Conservation (phyloP, 139 green algal species). For the Gonium pectorale region DNA sequence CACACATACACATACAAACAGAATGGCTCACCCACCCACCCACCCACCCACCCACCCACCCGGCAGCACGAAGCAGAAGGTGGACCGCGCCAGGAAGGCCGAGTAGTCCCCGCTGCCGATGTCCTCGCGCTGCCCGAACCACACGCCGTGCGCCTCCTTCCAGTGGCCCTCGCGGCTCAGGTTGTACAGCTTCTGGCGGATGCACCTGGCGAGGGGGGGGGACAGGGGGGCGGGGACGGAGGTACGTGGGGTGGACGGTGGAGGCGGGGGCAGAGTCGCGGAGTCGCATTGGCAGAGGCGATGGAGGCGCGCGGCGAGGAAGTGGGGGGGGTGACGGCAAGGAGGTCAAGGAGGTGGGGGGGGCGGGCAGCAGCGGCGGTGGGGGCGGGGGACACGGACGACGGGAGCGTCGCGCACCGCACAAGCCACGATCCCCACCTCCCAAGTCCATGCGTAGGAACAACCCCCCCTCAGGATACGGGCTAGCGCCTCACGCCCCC, state of each 20-base stretch:
- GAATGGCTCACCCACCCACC: not conserved
- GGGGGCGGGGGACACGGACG: too few species aligned
- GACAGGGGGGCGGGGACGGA: not conserved
- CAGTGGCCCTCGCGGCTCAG: conserved; percentile 39
- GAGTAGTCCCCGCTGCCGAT: conserved; percentile 37
- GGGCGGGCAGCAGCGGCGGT: too few species aligned
- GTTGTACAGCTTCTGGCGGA: conserved; percentile 53
- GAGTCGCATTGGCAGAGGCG: too few species aligned
- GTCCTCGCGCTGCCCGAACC: conserved; percentile 42
- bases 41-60: conserved; percentile 33
- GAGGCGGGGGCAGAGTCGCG: not conserved
- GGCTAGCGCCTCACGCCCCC: too few species aligned
- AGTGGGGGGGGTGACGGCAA: too few species aligned
- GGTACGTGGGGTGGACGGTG: not conserved
- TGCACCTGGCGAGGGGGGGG: conserved; percentile 36
- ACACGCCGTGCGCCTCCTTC: conserved; percentile 42
- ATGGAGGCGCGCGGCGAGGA: too few species aligned
- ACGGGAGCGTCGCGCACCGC: too few species aligned
- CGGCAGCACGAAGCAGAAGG: conserved; percentile 69
- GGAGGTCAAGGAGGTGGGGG: too few species aligned
- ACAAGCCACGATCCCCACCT: too few species aligned
- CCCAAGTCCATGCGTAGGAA: too few species aligned
- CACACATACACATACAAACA: not conserved
- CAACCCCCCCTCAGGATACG: too few species aligned
- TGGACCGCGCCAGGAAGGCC: conserved; percentile 47